Base-by-base conservation (phyloP, 129 eudicot species). In the Helianthus tuberosus region DNA sequence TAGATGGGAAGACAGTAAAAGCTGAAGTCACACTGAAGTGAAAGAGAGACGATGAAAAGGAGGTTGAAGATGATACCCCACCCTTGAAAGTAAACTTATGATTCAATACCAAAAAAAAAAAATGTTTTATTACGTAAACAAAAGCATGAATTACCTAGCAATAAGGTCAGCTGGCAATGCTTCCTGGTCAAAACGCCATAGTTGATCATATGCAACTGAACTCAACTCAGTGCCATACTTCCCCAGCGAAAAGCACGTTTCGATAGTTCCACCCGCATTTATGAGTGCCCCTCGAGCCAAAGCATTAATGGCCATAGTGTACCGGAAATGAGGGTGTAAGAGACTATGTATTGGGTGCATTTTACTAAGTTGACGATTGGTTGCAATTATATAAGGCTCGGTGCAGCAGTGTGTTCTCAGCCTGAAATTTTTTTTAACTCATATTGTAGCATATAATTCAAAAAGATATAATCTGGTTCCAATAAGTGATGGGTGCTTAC, bases 251-350 rank as follows among this genome's bases (percentile, higher is more conserved):
- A 91, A 88, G 6, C 75, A 0, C 0, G 58, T 7, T 78, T 91
- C 97, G 13, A 88, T 91, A 38, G 80, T 61, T 4, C 96, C 96
- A 59, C 53, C 59, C 0, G 57, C 80, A 64, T 86, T 91, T n/a
- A 91, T 78, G 39, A 91, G 89, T 38, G 84, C 60, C 55, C 70
- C 66, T 44, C 97, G 83, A 51, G 92, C 92, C 66, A 88, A 66
- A 32, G 90, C 88, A 60, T 91, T 91, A 25, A 91, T 91, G 80
- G 84, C 86, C 97, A 91, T 88, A 1, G 95, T 91, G 87, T 83
- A 91, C 8, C 95, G 88, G 7, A 86, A 77, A 79, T 78, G 23
- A 20, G 23, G 23, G 23, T 20, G 23, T 20, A 20, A 20, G 23
- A 20, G 23, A 20, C 23, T 20, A 63, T 78, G 71, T n/a, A 91